These are phyloP conservation scores for Colletotrichum melonis DNA, from an alignment of 2,329 filamentous ascomycete species.

Conservation along the genomic window DNA sequence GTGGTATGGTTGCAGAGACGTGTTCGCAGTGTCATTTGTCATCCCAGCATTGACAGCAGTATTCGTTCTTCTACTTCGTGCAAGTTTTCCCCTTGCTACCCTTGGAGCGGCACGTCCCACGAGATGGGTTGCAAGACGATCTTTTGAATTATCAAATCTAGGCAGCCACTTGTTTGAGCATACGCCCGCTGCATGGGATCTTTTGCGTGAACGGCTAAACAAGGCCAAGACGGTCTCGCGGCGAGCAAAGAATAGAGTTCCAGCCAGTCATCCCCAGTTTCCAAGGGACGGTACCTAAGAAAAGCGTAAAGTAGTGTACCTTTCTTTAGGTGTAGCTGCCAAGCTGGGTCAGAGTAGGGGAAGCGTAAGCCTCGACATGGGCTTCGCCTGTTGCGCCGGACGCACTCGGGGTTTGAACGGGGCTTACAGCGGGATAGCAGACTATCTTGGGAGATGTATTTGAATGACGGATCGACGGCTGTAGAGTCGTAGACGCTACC, in stretches of 20 bases:
- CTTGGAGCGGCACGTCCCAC: slow-evolving; percentile 6
- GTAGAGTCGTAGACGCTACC: not conserved
- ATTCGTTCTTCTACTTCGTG: not conserved
- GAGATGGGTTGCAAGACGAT: not conserved
- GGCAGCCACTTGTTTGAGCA: not conserved
- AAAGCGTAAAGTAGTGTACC: not conserved
- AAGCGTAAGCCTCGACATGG: slow-evolving; percentile 15
- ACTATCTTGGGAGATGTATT: slow-evolving; percentile 7
- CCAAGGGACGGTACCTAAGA: not conserved
- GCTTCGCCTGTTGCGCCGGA: slow-evolving; percentile 5
- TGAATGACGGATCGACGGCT: not conserved
- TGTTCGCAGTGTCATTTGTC: slow-evolving; percentile 16
- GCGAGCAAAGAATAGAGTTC: not conserved
- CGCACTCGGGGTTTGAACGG: slow-evolving; percentile 1
- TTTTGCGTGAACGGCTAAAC: slow-evolving; percentile 11
- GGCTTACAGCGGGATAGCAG: not conserved
- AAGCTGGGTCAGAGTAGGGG: not conserved
- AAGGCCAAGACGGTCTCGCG: slow-evolving; percentile 13
- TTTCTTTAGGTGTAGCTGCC: not conserved
- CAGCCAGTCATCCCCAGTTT: slow-evolving; percentile 12
- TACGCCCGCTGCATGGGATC: not conserved
- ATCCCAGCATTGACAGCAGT: slow-evolving; percentile 13
- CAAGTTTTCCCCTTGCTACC: slow-evolving; percentile 4
- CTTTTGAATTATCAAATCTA: not conserved
- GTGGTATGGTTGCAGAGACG: not conserved